These are phyloP conservation scores for Nyctanthes arbortristis DNA, from an alignment of 257 asterid genomes.

Conservation along the genomic window DNA sequence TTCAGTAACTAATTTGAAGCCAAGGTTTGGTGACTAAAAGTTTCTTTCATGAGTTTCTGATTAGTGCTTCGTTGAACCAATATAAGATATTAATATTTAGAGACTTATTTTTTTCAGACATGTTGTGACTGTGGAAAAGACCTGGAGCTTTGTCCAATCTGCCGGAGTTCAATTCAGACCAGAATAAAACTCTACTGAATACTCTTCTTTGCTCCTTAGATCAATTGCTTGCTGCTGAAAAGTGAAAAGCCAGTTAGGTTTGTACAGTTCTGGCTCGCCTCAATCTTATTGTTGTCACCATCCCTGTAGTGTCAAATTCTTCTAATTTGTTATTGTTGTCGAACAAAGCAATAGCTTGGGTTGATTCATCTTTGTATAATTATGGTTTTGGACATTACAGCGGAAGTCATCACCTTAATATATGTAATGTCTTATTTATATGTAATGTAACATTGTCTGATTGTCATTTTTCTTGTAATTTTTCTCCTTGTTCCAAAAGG, in stretches of 20 bases:
- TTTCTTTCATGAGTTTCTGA: neutral
- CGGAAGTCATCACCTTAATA: constrained; percentile 8
- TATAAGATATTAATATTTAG: neutral
- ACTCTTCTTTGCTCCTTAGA: constrained; percentile 11
- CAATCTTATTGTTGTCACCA: neutral
- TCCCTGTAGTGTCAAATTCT: constrained; percentile 21
- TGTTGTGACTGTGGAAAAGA: constrained; percentile 77
- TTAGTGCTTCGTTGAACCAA: neutral
- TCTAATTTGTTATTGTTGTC: constrained; percentile 20
- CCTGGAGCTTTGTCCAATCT: constrained; percentile 72
- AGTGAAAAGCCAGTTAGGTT: neutral
- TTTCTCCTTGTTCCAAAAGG: neutral
- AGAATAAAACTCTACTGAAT: constrained; percentile 78
- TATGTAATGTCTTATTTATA: too few species aligned
- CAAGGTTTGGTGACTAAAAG: neutral
- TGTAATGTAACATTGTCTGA: constrained; percentile 13
- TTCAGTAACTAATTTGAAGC: too few species aligned
- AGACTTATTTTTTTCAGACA: constrained; percentile 51
- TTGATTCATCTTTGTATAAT: neutral
- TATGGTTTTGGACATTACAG: constrained; percentile 13
- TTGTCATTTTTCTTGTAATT: neutral
- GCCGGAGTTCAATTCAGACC: constrained; percentile 72
- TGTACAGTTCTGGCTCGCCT: neutral
- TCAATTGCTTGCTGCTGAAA: constrained; percentile 8
- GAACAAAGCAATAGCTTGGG: constrained; percentile 3